These are phyloP conservation scores for Umbilicus rupestris DNA, from an alignment of 164 flowering plant species.

Conservation along the genomic window DNA sequence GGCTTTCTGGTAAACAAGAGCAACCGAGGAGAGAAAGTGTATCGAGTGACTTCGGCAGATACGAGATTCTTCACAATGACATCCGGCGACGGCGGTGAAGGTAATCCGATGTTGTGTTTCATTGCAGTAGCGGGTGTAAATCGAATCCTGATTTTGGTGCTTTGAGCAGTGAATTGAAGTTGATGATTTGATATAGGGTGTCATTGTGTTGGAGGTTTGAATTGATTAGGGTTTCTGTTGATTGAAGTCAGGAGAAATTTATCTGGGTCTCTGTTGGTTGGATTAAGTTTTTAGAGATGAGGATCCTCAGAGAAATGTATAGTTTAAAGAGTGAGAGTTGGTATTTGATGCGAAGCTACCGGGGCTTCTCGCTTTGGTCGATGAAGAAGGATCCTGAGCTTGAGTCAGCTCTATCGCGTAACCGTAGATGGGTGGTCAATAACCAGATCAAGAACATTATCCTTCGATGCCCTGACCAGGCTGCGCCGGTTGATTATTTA, in stretches of 20 bases:
- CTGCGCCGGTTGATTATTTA: slow-evolving; percentile 35
- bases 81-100: no score
- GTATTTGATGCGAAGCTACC: neutral
- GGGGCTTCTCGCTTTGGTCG: slow-evolving; percentile 59
- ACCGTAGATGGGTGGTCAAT: slow-evolving; percentile 87
- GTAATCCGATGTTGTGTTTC: no score
- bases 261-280: neutral
- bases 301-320: neutral
- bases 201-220: no score
- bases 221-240: neutral
- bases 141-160: no score
- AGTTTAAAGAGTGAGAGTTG: neutral
- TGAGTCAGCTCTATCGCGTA: slow-evolving; percentile 70
- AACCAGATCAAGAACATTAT: slow-evolving; percentile 89
- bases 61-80: no score
- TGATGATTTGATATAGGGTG: no score
- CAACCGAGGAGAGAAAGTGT: no score
- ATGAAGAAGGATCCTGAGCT: slow-evolving; percentile 82
- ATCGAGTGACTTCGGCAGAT: no score
- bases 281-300: neutral
- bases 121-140: no score
- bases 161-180: no score
- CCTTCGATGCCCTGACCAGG: slow-evolving; percentile 55
- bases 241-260: neutral
- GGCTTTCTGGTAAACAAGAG: no score